Evolutionary conservation across 768 basidiomycete species (phyloP).

Genomic region (Termitomyces sp.): DNA sequence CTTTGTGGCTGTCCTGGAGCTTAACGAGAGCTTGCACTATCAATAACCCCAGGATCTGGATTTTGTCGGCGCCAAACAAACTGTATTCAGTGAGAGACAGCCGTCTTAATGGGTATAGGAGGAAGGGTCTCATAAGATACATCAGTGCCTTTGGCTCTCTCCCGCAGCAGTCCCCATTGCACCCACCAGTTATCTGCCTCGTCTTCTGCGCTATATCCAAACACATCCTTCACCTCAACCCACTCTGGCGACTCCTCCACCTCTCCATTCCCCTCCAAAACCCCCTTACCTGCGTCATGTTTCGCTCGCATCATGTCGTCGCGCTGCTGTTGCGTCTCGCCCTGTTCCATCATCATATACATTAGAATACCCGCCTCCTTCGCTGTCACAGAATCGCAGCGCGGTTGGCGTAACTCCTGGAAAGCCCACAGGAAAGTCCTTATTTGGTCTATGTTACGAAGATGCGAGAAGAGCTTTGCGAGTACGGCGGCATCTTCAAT

Average conservation of each 20-base stretch:
- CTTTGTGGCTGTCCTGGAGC: not conserved
- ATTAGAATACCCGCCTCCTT: conserved; percentile 38
- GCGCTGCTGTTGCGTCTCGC: conserved; percentile 35
- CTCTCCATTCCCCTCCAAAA: conserved; percentile 8
- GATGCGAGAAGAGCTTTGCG: conserved; percentile 53
- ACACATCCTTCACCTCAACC: conserved; percentile 41
- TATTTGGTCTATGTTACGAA: conserved; percentile 43
- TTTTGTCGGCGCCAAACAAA: not conserved
- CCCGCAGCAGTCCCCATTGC: conserved; percentile 42
- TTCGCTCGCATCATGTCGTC: conserved; percentile 31
- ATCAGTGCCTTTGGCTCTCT: conserved; percentile 24
- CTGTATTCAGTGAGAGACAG: not conserved
- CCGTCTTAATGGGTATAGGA: conserved; percentile 1
- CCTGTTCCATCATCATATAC: conserved; percentile 39
- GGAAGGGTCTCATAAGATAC: conserved; percentile 1
- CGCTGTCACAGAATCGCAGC: conserved; percentile 34
- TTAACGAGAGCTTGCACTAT: not conserved
- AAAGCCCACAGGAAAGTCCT: conserved; percentile 44
- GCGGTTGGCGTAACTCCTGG: conserved; percentile 48
- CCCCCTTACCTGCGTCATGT: conserved; percentile 19
- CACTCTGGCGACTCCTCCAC: conserved; percentile 27
- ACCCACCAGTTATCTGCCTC: conserved; percentile 61
- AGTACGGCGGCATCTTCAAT: conserved; percentile 59
- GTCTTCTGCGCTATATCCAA: conserved; percentile 52
- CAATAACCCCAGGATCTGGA: too few species aligned